Percentiles rank a stretch among this genome's conserved stretches.
phyloP scores from a whole-genome alignment of 2,329 filamentous ascomycete genomes.

The Akanthomyces lecanii region DNA sequence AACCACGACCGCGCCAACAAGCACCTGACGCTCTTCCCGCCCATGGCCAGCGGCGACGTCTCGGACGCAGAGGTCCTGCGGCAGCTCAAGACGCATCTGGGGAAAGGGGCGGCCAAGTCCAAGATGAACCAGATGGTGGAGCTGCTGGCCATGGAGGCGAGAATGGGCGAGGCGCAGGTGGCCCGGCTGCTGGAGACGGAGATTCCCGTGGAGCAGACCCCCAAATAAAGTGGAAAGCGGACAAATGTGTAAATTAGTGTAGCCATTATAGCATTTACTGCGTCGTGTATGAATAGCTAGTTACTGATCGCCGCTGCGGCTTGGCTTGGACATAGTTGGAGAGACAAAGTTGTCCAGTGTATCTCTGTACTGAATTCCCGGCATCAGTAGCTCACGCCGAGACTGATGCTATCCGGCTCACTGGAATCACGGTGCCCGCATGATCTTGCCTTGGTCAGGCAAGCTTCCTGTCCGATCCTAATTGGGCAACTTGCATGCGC shows the following conservation, averaged over 20 bases:
- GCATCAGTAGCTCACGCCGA: no score
- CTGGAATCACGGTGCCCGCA: no score
- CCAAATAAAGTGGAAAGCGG: no score
- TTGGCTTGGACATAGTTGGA: no score
- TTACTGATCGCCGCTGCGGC: no score
- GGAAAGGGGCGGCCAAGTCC: conserved; percentile 26
- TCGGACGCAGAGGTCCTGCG: conserved; percentile 24
- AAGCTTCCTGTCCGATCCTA: no score
- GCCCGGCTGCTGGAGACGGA: conserved; percentile 15
- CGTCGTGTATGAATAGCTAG: not conserved
- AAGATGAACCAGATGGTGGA: conserved; percentile 27
- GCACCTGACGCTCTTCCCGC: conserved; percentile 50
- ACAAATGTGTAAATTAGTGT: conserved; percentile 3
- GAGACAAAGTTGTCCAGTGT: no score
- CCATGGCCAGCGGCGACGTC: conserved; percentile 27
- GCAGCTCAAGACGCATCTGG: conserved; percentile 19
- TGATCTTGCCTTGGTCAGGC: no score
- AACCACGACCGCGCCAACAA: conserved; percentile 32
- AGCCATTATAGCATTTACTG: not conserved
- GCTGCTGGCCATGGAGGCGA: conserved; percentile 28
- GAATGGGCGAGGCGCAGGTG: conserved; percentile 24
- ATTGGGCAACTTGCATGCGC: no score
- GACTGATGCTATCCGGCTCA: no score
- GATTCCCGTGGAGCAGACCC: not conserved
- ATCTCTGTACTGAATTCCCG: no score